These are phyloP conservation scores for Epichloe sibirici DNA, from an alignment of 2,329 filamentous ascomycete genomes.

Conservation along the genomic window DNA sequence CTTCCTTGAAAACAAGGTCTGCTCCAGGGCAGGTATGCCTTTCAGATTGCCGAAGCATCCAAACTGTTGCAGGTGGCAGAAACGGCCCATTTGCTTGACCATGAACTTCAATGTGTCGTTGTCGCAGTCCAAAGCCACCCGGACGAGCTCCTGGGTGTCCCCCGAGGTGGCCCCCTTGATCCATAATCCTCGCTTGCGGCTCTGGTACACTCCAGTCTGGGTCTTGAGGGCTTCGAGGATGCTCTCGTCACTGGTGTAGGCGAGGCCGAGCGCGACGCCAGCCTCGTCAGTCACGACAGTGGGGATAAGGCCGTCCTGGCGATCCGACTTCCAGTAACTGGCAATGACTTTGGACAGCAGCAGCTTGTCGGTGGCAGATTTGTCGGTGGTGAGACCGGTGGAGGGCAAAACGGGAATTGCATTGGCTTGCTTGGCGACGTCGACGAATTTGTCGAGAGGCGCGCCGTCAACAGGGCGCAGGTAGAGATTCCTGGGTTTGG, in stretches of 20 bases:
- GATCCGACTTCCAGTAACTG: slow-evolving; percentile 66
- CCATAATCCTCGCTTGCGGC: slow-evolving; percentile 89
- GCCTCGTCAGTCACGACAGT: slow-evolving; percentile 87
- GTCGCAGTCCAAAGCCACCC: slow-evolving; percentile 82
- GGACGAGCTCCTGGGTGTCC: slow-evolving; percentile 80
- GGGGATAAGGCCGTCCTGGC: slow-evolving; percentile 70
- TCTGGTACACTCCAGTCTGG: slow-evolving; percentile 78
- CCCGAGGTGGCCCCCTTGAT: slow-evolving; percentile 93
- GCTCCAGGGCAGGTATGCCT: slow-evolving; percentile 74
- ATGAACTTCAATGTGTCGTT: slow-evolving; percentile 84
- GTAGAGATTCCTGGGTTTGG: slow-evolving; percentile 36
- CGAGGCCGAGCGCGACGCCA: slow-evolving; percentile 72
- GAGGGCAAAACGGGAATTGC: slow-evolving; percentile 68
- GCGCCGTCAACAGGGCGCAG: slow-evolving; percentile 36
- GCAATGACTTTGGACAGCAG: slow-evolving; percentile 60
- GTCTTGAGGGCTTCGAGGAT: slow-evolving; percentile 76
- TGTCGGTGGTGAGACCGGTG: slow-evolving; percentile 54
- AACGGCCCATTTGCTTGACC: slow-evolving; percentile 79
- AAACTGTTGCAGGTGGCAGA: slow-evolving; percentile 87
- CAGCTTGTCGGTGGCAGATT: slow-evolving; percentile 41
- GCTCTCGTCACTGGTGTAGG: slow-evolving; percentile 90
- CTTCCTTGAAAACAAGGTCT: slow-evolving; percentile 75
- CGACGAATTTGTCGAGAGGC: slow-evolving; percentile 34
- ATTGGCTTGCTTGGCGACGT: slow-evolving; percentile 34
- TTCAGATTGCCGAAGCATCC: slow-evolving; percentile 82